Evolutionary conservation across 768 basidiomycete species (phyloP), one percentile per base, ranked within the genome.

Genomic region (Mycena venus): DNA sequence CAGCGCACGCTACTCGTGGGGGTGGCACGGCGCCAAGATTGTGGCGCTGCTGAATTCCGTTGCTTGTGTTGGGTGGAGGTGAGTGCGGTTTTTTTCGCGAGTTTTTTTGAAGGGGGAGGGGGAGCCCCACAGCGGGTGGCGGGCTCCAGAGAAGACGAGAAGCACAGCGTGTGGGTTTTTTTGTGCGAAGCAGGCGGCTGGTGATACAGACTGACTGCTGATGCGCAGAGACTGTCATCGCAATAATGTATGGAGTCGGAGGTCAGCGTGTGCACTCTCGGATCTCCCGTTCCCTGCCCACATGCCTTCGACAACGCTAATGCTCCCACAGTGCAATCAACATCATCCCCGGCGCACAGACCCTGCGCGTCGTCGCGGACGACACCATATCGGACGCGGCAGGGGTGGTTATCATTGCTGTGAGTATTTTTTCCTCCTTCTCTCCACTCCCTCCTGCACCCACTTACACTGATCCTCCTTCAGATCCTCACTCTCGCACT

Each of bases 371-470:
- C 78, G 68, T 82, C 77, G 42, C 77, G 70, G 19, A 78, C 78
- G 71, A 74, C 23, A 71, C 78, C 29, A 84, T 86, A 34, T 84
- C 84, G 8, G 77, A 80, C 40, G 83, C 85, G 6, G 86, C 80
- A 8, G 88, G 86, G 12, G 85, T 87, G 62, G 82, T 88, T 49
- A 83, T 88, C 72, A 85, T 88, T 70, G 87, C 87, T 4, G 36
- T 87, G 64, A 77, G 90, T 42, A 86, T 89, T 38, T 58, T 34
- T 25, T 21, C n/a, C 11, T n/a, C 9, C 44, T 9, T 51, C 36
- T 38, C 8, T n/a, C 14, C 21, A 9, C 36, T 4, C 11, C 36
- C 36, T 38, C 36, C 23, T n/a, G 7, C n/a, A 3, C 9, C 23
- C 44, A 21, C 44, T 7, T 8, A 2, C 8, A 47, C 44, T 47